Base-by-base conservation (phyloP, 495 filamentous ascomycete genomes). In the Aspergillus biplanus region DNA sequence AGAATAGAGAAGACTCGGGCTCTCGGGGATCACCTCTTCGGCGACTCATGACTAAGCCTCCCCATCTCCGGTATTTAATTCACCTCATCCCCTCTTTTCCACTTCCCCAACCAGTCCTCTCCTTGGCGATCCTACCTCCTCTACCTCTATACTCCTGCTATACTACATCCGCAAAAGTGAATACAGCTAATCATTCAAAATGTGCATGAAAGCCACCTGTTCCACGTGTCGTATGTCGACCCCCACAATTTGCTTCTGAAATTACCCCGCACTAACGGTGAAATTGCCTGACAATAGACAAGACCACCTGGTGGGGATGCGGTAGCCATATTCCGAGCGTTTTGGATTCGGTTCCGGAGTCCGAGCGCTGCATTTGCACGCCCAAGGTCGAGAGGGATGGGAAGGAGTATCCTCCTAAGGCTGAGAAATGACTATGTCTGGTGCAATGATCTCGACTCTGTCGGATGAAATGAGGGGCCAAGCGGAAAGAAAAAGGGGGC, bases 221-320 rank as follows among this genome's bases (percentile, higher is more conserved):
- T 67, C 75, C 4, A 80, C 69, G 48, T 85, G 82, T 74, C 75
- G 82, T 85, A 74, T 58, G 77, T 75, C 21, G 1, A 2, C 18
- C 50, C 5, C 15, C 18, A 16, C 21, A 1, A 57, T n/a, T 6
- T 27, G 48, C 32, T 3, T 18, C 46, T 44, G 1, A 16, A 4
- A 11, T 39, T 61, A 42, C 55, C 33, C 1, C 44, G 33, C 33
- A 49, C 16, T 50, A 42, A 48, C 39, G 2, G 21, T 15, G 8
- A 44, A 4, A 1, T 39, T 39, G 3, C n/a, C 4, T 12, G 0
- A 44, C 21, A 16, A 64, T 58, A 92, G 90, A 83, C 58, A 89
- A 90, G 64, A 72, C 76, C 59, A 85, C 87, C 53, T 93, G 90
- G 90, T 82, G 74, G 65, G 90, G 90, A 59, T 93, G 90, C 76